Evolutionary conservation across 2,329 filamentous ascomycete genomes (phyloP).

Genomic region (Sarocladiaceae sp.): DNA sequence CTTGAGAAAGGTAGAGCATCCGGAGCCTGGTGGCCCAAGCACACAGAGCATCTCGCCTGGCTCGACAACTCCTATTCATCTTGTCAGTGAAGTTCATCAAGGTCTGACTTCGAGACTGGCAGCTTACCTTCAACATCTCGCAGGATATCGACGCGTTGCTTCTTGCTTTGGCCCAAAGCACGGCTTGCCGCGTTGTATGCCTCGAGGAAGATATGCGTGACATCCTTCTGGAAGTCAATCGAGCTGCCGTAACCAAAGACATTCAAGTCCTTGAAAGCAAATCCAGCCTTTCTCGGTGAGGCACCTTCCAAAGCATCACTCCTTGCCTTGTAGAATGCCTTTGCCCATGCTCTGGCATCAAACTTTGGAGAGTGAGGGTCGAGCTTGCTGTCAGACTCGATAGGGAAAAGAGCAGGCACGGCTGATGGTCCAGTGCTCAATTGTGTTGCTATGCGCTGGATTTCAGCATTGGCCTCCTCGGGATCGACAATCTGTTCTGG

Average conservation of each 20-base stretch:
- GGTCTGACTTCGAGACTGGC: background rate
- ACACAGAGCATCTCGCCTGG: slow-evolving; percentile 54
- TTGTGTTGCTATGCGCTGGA: background rate
- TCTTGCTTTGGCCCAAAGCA: slow-evolving; percentile 18
- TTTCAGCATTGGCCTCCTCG: background rate
- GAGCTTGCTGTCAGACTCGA: slow-evolving; percentile 26
- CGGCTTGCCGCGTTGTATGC: slow-evolving; percentile 22
- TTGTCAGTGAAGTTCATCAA: background rate
- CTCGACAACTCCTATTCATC: slow-evolving; percentile 31
- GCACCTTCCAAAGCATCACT: background rate
- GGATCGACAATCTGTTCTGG: background rate
- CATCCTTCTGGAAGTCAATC: slow-evolving; percentile 38
- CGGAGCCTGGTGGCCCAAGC: slow-evolving; percentile 47
- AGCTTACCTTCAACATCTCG: slow-evolving; percentile 40
- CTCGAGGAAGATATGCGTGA: slow-evolving; percentile 30
- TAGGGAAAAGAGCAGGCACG: background rate
- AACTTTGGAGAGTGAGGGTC: slow-evolving; percentile 1
- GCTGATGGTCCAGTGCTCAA: background rate
- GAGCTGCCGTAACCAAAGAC: slow-evolving; percentile 37
- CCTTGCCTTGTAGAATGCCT: background rate
- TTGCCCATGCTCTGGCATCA: background rate
- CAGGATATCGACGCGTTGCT: slow-evolving; percentile 43
- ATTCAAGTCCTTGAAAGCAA: slow-evolving; percentile 36
- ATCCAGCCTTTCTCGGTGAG: background rate
- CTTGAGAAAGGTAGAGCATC: slow-evolving; percentile 68